Base-by-base conservation (phyloP, 305 asterid species). In the Ilex paraguariensis region DNA sequence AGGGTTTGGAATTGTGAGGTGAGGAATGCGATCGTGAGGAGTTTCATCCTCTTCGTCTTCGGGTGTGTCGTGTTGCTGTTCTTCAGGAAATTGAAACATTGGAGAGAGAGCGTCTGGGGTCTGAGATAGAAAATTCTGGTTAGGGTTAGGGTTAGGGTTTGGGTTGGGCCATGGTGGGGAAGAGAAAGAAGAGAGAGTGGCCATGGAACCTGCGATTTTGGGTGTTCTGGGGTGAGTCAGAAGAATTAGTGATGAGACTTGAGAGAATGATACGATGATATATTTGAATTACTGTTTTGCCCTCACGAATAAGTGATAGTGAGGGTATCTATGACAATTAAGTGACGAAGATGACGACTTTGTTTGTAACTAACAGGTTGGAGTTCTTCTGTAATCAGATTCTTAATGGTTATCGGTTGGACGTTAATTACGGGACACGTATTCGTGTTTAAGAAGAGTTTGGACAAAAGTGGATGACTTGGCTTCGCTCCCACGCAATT, bases 21-120 rank as follows among this genome's bases (percentile, higher is more conserved):
- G 7, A 36, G 42, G 42, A 21, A 21, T 21, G 28, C 61, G 67
- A 58, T 68, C 60, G 9, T 59, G 64, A 8, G 48, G 48, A 32
- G 57, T 13, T 50, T 52, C 77, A 11, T 55, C 32, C 31, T 57
- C 61, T 9, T 61, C 59, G 45, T 39, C 54, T 32, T 61, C 56
- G 36, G 60, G 65, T 13, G 65, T 65, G 7, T 64, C 54, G 15
- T 59, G 72, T 15, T 73, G 71, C 15, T 66, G 80, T 49, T 78
- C 81, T 39, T 72, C 83, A 36, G 77, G 59, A 15, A 77, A 76
- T 46, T 79, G 79, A 58, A 79, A 82, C 78, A 82, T 71, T n/a
- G 82, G 84, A 46, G 82, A 68, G 13, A 66, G 40, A 60, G 9
- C 50, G 3, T 45, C 13, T 7, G 50, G 50, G 13, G 9, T 2